phyloP scores from a whole-genome alignment of 352 stramenopile genomes.

The Phytophthora fragariae region DNA sequence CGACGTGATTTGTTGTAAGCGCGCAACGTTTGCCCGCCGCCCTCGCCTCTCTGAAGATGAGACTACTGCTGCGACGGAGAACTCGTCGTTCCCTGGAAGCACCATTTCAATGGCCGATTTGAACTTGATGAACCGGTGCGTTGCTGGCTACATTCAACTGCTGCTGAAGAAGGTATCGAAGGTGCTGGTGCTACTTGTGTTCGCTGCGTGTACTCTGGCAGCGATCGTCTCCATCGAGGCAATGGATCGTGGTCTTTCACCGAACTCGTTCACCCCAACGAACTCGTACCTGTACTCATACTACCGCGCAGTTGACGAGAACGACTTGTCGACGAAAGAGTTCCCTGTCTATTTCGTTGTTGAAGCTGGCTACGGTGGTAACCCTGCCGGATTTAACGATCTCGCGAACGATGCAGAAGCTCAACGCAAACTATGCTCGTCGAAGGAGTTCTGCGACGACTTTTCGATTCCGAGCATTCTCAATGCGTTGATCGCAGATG shows the following conservation, averaged over 20 bases:
- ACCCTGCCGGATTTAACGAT: constrained; percentile 44
- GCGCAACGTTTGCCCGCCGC: constrained; percentile 28
- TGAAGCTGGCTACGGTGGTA: constrained; percentile 63
- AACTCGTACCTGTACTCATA: constrained; percentile 69
- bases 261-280: constrained; percentile 60
- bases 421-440: constrained; percentile 64
- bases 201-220: constrained; percentile 52
- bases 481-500: constrained; percentile 46
- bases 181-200: constrained; percentile 62
- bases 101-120: constrained; percentile 29
- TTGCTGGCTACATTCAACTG: constrained; percentile 53
- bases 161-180: constrained; percentile 60
- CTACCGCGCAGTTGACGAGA: constrained; percentile 55
- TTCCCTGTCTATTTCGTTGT: constrained; percentile 74
- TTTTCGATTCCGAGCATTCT: constrained; percentile 72
- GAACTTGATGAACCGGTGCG: constrained; percentile 49
- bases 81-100: constrained; percentile 42
- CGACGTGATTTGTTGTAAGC: constrained; percentile 67
- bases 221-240: constrained; percentile 62
- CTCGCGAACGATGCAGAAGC: constrained; percentile 39
- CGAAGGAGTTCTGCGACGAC: constrained; percentile 63
- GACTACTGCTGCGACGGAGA: constrained; percentile 37
- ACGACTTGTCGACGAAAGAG: constrained; percentile 54
- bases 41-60: constrained; percentile 40
- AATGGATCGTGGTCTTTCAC: constrained; percentile 62